phyloP scores from a whole-genome alignment of 2,329 filamentous ascomycete species.

The Penicillium crustosum region DNA sequence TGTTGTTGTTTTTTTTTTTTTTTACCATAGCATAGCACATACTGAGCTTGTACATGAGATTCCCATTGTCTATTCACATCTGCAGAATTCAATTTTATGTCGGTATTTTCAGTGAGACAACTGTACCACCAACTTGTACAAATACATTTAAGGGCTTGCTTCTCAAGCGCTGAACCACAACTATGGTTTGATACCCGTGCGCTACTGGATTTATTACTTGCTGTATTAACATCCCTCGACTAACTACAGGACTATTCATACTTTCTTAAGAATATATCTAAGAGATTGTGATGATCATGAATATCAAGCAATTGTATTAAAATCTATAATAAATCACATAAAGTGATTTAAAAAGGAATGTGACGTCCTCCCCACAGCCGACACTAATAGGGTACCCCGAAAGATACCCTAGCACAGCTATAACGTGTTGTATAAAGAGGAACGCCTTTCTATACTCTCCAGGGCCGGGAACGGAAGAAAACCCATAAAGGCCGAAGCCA shows the following conservation, averaged over 20 bases:
- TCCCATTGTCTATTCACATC: not conserved
- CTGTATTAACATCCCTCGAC: not conserved
- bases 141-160: too few species aligned
- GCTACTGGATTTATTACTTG: not conserved
- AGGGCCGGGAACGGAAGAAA: constrained; percentile 26
- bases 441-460: constrained; percentile 21
- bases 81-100: not conserved
- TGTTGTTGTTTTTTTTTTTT: not conserved
- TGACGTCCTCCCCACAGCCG: constrained; percentile 10
- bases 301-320: not conserved
- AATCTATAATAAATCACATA: not conserved
- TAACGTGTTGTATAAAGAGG: constrained; percentile 18
- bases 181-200: not conserved
- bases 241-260: not conserved
- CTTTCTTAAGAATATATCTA: too few species aligned
- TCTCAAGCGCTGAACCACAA: too few species aligned
- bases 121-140: not conserved
- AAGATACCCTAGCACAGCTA: constrained; percentile 12
- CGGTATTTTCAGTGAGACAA: not conserved
- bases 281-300: not conserved
- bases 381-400: not conserved
- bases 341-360: not conserved
- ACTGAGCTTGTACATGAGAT: constrained; percentile 8
- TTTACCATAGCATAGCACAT: constrained; percentile 2
- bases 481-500: constrained; percentile 19